Percentiles rank a stretch among this genome's conserved stretches.
These are phyloP conservation scores for Aspergillus intermedius DNA, from an alignment of 2,329 filamentous ascomycete genomes.

Conservation along the genomic window DNA sequence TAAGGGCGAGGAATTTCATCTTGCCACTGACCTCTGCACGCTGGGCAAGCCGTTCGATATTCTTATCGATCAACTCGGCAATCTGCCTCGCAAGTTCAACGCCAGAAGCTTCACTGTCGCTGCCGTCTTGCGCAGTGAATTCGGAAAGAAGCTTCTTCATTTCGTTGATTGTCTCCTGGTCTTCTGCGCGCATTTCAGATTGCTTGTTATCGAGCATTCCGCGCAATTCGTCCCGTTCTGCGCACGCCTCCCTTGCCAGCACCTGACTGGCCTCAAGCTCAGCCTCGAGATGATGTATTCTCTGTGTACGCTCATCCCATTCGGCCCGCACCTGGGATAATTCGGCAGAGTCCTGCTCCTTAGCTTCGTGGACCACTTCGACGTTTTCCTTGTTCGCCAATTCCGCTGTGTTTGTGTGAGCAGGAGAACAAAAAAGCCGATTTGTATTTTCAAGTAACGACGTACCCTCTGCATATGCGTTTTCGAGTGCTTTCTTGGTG, in stretches of 20 bases:
- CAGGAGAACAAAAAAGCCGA: neutral
- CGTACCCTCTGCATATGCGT: conserved; percentile 33
- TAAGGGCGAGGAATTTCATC: neutral
- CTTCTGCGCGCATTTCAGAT: conserved; percentile 33
- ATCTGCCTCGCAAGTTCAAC: conserved; percentile 38
- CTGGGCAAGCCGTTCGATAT: conserved; percentile 36
- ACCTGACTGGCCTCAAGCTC: conserved; percentile 34
- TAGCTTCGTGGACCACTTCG: conserved; percentile 32
- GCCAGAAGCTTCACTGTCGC: conserved; percentile 23
- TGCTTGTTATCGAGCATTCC: conserved; percentile 34
- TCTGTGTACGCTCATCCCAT: conserved; percentile 28
- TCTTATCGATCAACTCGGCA: conserved; percentile 53
- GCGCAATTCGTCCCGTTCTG: conserved; percentile 35
- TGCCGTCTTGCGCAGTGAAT: conserved; percentile 30
- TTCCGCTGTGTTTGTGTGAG: conserved; percentile 25
- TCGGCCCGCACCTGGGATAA: conserved; percentile 28
- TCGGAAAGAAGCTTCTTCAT: conserved; percentile 37
- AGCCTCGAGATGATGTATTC: conserved; percentile 32
- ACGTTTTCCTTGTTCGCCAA: conserved; percentile 33
- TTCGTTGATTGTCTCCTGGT: conserved; percentile 34
- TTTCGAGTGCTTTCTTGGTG: conserved; percentile 30
- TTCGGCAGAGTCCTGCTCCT: conserved; percentile 30
- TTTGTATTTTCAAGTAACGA: neutral
- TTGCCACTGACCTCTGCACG: conserved; percentile 36
- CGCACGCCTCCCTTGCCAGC: conserved; percentile 31